Evolutionary conservation across 2,329 filamentous ascomycete genomes (phyloP).

Genomic region (Drechslera avenae): DNA sequence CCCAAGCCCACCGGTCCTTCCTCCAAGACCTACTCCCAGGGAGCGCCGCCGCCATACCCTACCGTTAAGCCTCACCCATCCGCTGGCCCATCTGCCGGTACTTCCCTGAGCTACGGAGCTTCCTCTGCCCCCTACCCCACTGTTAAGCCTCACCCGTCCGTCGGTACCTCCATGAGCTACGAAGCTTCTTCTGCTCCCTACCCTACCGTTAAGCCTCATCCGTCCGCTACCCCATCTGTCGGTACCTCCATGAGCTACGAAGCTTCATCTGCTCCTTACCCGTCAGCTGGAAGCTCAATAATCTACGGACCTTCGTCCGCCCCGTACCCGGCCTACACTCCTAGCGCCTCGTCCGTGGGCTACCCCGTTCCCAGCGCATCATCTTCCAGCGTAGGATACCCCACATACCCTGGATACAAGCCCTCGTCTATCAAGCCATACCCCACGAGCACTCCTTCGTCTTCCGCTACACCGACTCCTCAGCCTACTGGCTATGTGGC

Average conservation of each 20-base stretch:
- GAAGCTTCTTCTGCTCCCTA: neutral
- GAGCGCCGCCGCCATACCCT: neutral
- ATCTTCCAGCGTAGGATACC: conserved; percentile 2
- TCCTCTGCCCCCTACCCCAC: conserved; percentile 3
- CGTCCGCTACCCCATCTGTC: too few species aligned
- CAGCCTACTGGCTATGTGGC: neutral
- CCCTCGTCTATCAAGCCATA: conserved; percentile 2
- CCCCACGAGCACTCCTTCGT: conserved; percentile 1
- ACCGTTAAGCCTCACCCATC: neutral
- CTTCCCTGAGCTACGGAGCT: neutral
- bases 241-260: too few species aligned
- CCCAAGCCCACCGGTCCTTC: conserved; percentile 17
- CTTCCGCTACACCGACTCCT: conserved; percentile 19
- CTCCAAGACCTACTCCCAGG: neutral
- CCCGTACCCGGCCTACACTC: conserved; percentile 29
- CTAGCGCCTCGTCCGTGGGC: conserved; percentile 1
- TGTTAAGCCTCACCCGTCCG: neutral
- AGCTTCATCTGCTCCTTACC: conserved; percentile 2
- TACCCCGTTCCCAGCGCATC: neutral
- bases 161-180: too few species aligned
- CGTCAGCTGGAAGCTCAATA: conserved; percentile 8
- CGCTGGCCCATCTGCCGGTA: too few species aligned
- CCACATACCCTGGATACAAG: neutral
- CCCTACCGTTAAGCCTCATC: neutral
- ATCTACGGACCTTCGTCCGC: conserved; percentile 13